phyloP scores from a whole-genome alignment of 129 eudicot genomes.

The Pulicaria dysenterica region DNA sequence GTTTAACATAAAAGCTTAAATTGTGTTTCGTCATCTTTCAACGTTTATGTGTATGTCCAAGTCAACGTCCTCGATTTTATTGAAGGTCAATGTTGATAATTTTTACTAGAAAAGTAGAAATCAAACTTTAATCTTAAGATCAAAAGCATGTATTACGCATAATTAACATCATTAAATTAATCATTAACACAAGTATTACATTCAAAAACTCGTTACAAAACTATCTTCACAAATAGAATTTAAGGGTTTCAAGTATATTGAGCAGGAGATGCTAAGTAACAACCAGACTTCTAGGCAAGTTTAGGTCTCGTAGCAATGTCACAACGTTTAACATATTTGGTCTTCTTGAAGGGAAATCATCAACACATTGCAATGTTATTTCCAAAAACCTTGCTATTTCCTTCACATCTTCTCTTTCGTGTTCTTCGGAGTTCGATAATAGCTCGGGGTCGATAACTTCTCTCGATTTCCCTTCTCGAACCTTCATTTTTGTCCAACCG shows the following conservation, averaged over 20 bases:
- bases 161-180: constrained; percentile 11
- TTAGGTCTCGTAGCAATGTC: constrained; percentile 74
- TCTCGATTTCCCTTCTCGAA: constrained; percentile 80
- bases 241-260: constrained; percentile 2
- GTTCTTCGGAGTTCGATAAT: constrained; percentile 44
- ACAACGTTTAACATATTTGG: constrained; percentile 93
- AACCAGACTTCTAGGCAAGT: constrained; percentile 45
- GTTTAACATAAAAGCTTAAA: no score
- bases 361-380: constrained; percentile 79
- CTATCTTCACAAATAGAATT: constrained; percentile 16
- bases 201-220: constrained; percentile 6
- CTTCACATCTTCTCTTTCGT: constrained; percentile 64
- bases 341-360: constrained; percentile 93
- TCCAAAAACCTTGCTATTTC: constrained; percentile 84
- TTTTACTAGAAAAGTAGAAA: constrained; percentile 17
- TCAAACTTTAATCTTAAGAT: neutral
- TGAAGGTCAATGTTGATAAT: neutral
- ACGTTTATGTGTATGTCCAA: neutral
- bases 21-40: neutral
- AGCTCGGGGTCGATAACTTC: constrained; percentile 80
- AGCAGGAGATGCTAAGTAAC: constrained; percentile 16
- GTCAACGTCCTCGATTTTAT: neutral
- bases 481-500: constrained; percentile 91
- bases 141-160: neutral
- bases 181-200: constrained; percentile 26